Base-by-base conservation (phyloP, 352 stramenopile genomes). In the Globisporangium abappressorium region DNA sequence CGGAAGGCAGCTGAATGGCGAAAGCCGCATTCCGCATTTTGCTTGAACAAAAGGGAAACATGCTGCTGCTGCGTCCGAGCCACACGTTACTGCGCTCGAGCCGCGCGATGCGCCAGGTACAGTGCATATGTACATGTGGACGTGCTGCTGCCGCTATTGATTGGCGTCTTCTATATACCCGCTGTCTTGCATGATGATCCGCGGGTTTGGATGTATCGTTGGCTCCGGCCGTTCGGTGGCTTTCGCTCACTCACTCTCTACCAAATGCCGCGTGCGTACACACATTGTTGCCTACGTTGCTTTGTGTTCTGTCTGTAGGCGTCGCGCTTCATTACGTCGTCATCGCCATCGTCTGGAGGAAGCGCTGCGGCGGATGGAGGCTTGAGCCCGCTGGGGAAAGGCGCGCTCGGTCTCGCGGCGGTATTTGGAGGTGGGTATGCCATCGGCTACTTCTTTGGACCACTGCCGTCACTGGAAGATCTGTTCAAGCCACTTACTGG, bases 401-500 rank as follows among this genome's bases (percentile, higher is more conserved):
- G 66, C 5, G 77, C 74, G n/a, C 64, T 91, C 9, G 72, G 72
- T 30, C 74, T 91, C 28, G 77, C 72, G 14, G 77, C 77, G 15
- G 78, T 80, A 58, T 89, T 91, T 41, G 74, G 77, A 9, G 85
- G 85, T 8, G 85, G 85, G 1, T 91, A 91, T 41, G 82, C 78
- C 12, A 74, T 91, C 54, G 85, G 81, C 47, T 91, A 90, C 74
- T 81, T 87, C 43, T 90, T 87, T 67, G 85, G 82, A 1, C 81
- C 84, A 18, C 71, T 91, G 51, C 82, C 85, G 46, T 85, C 78
- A 18, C 68, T 91, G 24, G 81, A 91, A 61, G 81, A 89, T 51
- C 68, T 91, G 18, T 71, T 70, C 8, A 73, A 73, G 53, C 65
- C 71, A 22, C 30, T 77, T 41, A 84, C 82, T 20, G 55, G 79